A percentile compares a stretch with the other conserved stretches of the same genome.
Conservation (phyloP, 306 rosid species). For the Malus asiatica region DNA sequence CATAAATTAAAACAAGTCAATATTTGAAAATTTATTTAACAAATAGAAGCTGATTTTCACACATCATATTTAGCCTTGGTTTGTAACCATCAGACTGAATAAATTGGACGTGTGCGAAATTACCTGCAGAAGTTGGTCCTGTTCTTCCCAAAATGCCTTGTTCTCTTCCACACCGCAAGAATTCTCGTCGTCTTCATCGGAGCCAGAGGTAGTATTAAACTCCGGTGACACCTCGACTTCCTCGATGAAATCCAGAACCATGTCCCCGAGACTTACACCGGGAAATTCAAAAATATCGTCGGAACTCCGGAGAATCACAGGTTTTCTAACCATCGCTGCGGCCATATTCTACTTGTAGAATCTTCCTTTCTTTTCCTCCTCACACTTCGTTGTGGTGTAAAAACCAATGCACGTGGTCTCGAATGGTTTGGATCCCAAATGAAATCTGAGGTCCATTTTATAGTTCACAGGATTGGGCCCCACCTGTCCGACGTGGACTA, state of each 20-base stretch:
- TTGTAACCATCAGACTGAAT: too few species aligned
- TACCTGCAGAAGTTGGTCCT: slow-evolving; percentile 56
- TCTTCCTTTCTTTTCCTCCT: not conserved
- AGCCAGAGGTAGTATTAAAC: slow-evolving; percentile 25
- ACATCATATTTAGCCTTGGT: not conserved
- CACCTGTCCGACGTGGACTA: not conserved
- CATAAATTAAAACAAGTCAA: not conserved
- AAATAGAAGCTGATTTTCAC: not conserved
- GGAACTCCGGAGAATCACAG: slow-evolving; percentile 18
- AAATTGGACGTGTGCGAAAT: not conserved
- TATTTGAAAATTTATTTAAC: not conserved
- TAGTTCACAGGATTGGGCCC: not conserved
- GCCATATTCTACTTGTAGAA: slow-evolving; percentile 3
- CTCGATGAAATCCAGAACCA: slow-evolving; percentile 53
- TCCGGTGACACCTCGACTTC: slow-evolving; percentile 22
- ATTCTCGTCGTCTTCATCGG: slow-evolving; percentile 20
- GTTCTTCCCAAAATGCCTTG: slow-evolving; percentile 60
- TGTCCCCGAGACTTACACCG: slow-evolving; percentile 35
- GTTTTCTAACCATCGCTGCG: not conserved
- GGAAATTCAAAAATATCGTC: slow-evolving; percentile 10
- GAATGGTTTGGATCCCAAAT: not conserved
- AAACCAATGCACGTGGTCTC: not conserved
- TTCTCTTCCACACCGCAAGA: slow-evolving; percentile 20
- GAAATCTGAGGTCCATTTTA: not conserved
- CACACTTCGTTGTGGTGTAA: not conserved